Base-by-base conservation (phyloP, 2,329 filamentous ascomycete species). In the Aphanoascus verrucosus region DNA sequence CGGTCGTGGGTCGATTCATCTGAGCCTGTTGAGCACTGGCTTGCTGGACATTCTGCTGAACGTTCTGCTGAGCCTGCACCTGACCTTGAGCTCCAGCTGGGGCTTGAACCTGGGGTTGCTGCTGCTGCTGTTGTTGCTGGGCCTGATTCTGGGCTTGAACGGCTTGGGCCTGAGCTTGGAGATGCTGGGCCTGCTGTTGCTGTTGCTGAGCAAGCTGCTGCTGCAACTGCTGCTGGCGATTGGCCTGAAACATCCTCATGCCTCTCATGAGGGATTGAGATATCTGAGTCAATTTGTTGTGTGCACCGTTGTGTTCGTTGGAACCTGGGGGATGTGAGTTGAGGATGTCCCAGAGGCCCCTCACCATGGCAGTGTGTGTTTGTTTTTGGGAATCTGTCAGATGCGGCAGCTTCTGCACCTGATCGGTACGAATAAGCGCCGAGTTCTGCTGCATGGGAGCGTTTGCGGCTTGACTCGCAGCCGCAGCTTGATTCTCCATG, bases 371-470 rank as follows among this genome's bases (percentile, higher is more conserved):
- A 54, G 75, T 76, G 61, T 81, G 80, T 58, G 78, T 74, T 43
- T 72, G 65, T 66, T 81, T 82, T 60, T 78, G 74, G 47, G 74
- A 67, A 7, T 78, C 75, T 56, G 67, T 75, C 31, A 83, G 68
- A 63, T 75, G 71, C 4, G 76, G 75, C 5, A 80, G 68, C 54
- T 72, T 72, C 56, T 74, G 72, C 49, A 80, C 76, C 56, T 78
- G 74, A 54, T 76, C 73, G 31, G 76, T 75, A 43, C 72, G 72
- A 59, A 79, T 77, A 47, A 77, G 62, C 52, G 72, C 70, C 5
- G 70, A 68, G 47, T 72, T 68, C 58, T 73, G 70, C 56, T 69
- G 66, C 51, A 59, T 59, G 19, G 50, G 35, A 7, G 61, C 60
- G 12, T 20, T 17, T 19, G 40, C 52, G 28, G 64, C 62, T 46